phyloP scores from a whole-genome alignment of 257 asterid genomes.

The Solanum etuberosum region DNA sequence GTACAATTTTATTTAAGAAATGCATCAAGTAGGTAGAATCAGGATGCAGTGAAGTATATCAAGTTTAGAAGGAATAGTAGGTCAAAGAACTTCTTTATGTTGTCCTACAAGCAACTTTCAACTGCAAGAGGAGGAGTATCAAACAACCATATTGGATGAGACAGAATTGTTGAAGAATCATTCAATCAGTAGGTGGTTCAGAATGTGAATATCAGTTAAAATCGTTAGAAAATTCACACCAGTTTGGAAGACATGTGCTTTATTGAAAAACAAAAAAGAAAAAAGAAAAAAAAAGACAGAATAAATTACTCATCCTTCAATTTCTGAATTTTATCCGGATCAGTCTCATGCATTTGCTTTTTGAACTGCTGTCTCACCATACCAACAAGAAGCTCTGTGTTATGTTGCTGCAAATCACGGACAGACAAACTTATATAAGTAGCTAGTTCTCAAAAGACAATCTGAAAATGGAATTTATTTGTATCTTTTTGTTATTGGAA shows the following conservation, averaged over 20 bases:
- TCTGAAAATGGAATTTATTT: not conserved
- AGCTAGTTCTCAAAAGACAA: not conserved
- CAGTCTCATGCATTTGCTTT: conserved; percentile 73
- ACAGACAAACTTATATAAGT: conserved; percentile 3
- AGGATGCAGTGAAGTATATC: not conserved
- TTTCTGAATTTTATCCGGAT: conserved; percentile 74
- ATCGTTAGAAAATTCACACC: not conserved
- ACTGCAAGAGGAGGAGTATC: not conserved
- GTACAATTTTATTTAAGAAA: not conserved
- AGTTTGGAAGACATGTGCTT: not conserved
- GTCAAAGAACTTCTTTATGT: not conserved
- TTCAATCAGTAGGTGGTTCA: not conserved
- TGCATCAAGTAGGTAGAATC: not conserved
- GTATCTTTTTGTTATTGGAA: not conserved
- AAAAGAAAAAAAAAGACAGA: not conserved
- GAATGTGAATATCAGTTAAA: not conserved
- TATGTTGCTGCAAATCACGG: conserved; percentile 51
- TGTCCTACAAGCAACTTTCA: not conserved
- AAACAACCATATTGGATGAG: not conserved
- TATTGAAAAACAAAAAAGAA: not conserved
- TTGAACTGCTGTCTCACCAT: conserved; percentile 89
- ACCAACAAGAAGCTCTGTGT: conserved; percentile 55
- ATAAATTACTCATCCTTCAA: conserved; percentile 64
- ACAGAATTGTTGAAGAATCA: not conserved
- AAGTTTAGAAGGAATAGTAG: not conserved